These are phyloP conservation scores for Escallonia herrerae DNA, from an alignment of 129 eudicot genomes.

Conservation along the genomic window DNA sequence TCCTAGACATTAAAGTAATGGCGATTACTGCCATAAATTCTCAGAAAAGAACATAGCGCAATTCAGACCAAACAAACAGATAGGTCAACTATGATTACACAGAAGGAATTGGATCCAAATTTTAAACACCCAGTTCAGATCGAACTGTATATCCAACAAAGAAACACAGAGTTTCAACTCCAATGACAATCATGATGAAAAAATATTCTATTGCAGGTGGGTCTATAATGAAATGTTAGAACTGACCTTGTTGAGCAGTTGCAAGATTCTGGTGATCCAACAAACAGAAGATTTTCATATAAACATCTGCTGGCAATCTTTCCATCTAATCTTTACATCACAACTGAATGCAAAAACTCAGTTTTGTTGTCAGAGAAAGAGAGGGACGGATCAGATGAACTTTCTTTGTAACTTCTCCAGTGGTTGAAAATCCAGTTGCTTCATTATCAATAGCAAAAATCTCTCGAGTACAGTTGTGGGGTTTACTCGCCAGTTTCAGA, in stretches of 20 bases:
- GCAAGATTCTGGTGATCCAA: constrained; percentile 81
- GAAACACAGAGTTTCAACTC: background rate
- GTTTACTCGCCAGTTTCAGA: background rate
- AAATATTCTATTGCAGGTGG: background rate
- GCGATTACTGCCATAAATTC: no score
- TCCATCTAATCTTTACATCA: constrained; percentile 29
- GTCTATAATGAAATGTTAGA: background rate
- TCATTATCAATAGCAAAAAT: no score
- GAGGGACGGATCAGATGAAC: background rate
- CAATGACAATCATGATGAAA: background rate
- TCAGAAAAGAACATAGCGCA: no score
- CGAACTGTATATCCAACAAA: background rate
- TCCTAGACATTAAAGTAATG: no score
- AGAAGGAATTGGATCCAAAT: background rate
- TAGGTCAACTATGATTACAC: no score
- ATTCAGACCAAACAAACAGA: no score
- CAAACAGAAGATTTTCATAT: constrained; percentile 51
- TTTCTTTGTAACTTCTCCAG: background rate
- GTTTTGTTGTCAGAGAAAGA: background rate
- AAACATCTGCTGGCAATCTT: constrained; percentile 46
- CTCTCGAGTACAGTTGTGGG: background rate
- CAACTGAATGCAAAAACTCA: background rate
- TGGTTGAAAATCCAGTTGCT: background rate
- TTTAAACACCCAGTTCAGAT: constrained; percentile 6
- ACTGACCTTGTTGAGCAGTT: constrained; percentile 62